Evolutionary conservation across 345 rosid genomes (phyloP).

Genomic region (rapeseed (Brassica napus)): Da-Ae NC_063448.1:5748501-5749000

Average conservation of each 20-base stretch:
- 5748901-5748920: conserved; percentile 15
- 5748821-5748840: conserved; percentile 27
- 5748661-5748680: not conserved
- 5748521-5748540: not conserved
- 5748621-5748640: not conserved
- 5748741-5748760: not conserved
- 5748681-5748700: not conserved
- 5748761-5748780: conserved; percentile 5
- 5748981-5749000: not conserved
- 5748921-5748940: conserved; percentile 14
- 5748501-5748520: not conserved
- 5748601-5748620: not conserved
- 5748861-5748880: conserved; percentile 35
- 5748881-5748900: conserved; percentile 30
- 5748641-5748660: not conserved
- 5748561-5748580: not conserved
- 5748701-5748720: not conserved
- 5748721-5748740: not conserved
- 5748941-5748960: not conserved
- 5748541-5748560: not conserved
- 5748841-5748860: conserved; percentile 19
- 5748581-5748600: not conserved
- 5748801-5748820: conserved; percentile 26
- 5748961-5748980: conserved; percentile 1
- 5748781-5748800: conserved; percentile 17